These are phyloP conservation scores for Leptomonas pyrrhocoris DNA, from an alignment of 208 protist genomes.

Conservation along the genomic window DNA sequence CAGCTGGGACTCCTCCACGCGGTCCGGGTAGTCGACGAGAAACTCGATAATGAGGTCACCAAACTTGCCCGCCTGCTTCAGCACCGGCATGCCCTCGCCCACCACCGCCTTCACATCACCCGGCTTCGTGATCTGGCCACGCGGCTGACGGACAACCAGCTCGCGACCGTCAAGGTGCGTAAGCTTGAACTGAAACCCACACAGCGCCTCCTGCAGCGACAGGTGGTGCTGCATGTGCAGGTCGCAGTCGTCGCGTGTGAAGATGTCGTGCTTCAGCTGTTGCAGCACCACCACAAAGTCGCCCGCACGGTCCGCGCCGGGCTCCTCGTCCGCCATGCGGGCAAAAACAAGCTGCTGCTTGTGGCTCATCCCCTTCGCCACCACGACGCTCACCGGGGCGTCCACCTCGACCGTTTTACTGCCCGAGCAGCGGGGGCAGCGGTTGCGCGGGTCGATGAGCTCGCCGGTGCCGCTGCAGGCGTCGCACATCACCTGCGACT, in stretches of 20 bases:
- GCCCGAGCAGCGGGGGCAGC: conserved; percentile 92
- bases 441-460: conserved; percentile 83
- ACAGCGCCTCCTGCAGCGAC: conserved; percentile 94
- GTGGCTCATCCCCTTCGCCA: conserved; percentile 72
- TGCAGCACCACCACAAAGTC: conserved; percentile 96
- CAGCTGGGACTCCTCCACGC: conserved; percentile 46
- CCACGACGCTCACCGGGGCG: conserved; percentile 52
- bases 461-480: conserved; percentile 91
- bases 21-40: conserved; percentile 59
- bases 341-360: conserved; percentile 50
- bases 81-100: conserved; percentile 81
- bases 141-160: conserved; percentile 77
- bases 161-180: conserved; percentile 89
- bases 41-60: conserved; percentile 83
- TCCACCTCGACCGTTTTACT: conserved; percentile 84
- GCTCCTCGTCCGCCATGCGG: conserved; percentile 54
- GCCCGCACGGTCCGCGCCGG: conserved; percentile 58
- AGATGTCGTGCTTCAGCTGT: conserved; percentile 91
- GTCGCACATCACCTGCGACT: conserved; percentile 88
- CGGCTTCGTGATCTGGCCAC: conserved; percentile 73
- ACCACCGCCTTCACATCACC: conserved; percentile 65
- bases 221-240: conserved; percentile 91
- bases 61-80: conserved; percentile 37
- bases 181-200: conserved; percentile 91
- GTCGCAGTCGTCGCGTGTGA: conserved; percentile 91